Conservation (phyloP, 345 rosid species). For the Citrus sp. region DNA sequence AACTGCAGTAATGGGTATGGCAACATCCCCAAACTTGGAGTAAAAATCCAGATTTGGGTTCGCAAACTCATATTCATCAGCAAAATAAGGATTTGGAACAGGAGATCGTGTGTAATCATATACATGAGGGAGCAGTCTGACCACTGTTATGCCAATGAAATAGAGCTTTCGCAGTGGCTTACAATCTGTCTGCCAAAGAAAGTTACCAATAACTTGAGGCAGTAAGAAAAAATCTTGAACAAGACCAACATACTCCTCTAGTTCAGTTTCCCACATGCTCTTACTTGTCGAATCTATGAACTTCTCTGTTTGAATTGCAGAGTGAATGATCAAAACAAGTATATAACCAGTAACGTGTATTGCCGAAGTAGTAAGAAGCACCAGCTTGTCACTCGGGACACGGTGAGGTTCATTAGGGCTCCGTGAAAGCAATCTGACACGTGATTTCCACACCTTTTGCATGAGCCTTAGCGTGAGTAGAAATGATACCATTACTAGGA, state of each 20-base stretch:
- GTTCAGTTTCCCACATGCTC: slow-evolving; percentile 57
- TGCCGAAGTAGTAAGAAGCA: slow-evolving; percentile 38
- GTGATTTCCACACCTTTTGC: slow-evolving; percentile 89
- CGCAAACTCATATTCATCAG: slow-evolving; percentile 62
- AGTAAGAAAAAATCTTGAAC: slow-evolving; percentile 86
- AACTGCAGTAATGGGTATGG: slow-evolving; percentile 61
- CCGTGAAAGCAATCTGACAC: slow-evolving; percentile 47
- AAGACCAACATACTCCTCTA: slow-evolving; percentile 83
- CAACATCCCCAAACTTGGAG: slow-evolving; percentile 71
- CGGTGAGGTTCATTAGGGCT: slow-evolving; percentile 53
- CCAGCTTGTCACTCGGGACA: slow-evolving; percentile 63
- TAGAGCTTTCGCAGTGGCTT: slow-evolving; percentile 65
- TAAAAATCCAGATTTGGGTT: slow-evolving; percentile 69
- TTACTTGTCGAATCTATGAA: slow-evolving; percentile 30
- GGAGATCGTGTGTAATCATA: slow-evolving; percentile 63
- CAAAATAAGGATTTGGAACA: slow-evolving; percentile 60
- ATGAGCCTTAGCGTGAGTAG: slow-evolving; percentile 68
- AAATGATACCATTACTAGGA: slow-evolving; percentile 65
- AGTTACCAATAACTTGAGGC: slow-evolving; percentile 77
- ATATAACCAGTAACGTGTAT: slow-evolving; percentile 58
- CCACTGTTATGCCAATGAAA: slow-evolving; percentile 58
- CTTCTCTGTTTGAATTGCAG: slow-evolving; percentile 27
- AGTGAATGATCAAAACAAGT: slow-evolving; percentile 44
- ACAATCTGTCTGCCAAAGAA: slow-evolving; percentile 64
- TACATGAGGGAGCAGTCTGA: slow-evolving; percentile 75